Base-by-base conservation (phyloP, 192 early-diverging fungal species). In the Coemansia guatemalensis region DNA sequence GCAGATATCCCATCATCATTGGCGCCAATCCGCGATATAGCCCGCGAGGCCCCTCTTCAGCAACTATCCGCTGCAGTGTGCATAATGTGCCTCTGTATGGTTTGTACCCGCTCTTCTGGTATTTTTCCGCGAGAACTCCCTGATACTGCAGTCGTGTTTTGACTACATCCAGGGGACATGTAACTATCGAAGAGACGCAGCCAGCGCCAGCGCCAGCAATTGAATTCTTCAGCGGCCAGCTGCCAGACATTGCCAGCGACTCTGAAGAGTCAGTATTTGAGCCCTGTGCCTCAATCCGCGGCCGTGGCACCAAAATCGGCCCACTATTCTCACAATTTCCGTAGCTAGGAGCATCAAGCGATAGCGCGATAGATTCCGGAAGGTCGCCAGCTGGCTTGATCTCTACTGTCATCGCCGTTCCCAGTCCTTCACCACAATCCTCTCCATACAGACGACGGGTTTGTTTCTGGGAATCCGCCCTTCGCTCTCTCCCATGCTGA, bases 71-170 rank as follows among this genome's bases (percentile, higher is more conserved):
- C 18, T 75, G 69, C 49, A 97, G 81, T 4, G 90, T 87, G 56
- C 85, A 78, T 68, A 80, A 18, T 5, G 86, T 89, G 17, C 80
- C 74, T 29, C 48, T 50, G 58, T 81, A 84, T 35, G 74, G 71
- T 54, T 44, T 57, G 58, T 65, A 71, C 21, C 71, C 71, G 29
- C 44, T 20, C 41, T 61, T 32, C 21, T 21, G 53, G 61, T 68
- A 68, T 27, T 53, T 60, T 39, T 59, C 62, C 18, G 68, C 67
- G 33, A 81, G 53, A 8, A 72, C 62, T 23, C 73, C 74, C 68
- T 95, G 92, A 71, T 98, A 95, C 78, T 98, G 96, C 53, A 96
- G 78, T 35, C 96, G 83, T 23, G 95, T 91, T 64, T 98, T 98
- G 49, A 95, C 90, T 22, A 98, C 92, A 74, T 98, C 96, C 25